Base-by-base conservation (phyloP, 768 basidiomycete species). In the Inosperma sp. region DNA sequence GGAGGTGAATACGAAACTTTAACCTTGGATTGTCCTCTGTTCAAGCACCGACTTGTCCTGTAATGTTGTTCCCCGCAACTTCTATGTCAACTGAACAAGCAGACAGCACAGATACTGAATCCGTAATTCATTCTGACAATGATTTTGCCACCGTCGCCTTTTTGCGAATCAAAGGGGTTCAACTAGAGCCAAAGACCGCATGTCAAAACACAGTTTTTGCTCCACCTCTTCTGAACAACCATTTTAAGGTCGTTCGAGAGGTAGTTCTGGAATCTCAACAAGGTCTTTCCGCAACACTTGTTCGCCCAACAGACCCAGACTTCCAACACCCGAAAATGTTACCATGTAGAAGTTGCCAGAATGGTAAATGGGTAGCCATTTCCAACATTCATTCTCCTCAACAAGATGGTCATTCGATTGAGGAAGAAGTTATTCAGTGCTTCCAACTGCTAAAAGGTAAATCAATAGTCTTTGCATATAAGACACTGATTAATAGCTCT, bases 1-100 rank as follows among this genome's bases (percentile, higher is more conserved):
- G 96, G 96, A 2, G 96, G 96, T 2, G 96, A 99, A 70, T 99
- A 97, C 67, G 96, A 99, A 65, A 90, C 86, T 0, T 72, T 98
- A 51, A 97, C 95, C 1, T 71, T 93, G 10, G 90, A 96, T 57
- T 88, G 87, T 54, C 90, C 94, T 0, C 62, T 95, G 10, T 98
- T 94, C 79, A 89, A 90, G 57, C 76, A 77, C 31, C 74, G 78
- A 8, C 85, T 99, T 29, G 63, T 71, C 6, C 64, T 97, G 84
- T 91, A 58, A 59, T 84, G 59, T n/a, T n/a, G n/a, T 7, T 27
- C 10, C 21, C 37, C 37, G 36, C 47, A 10, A 27, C 7, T 33
- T 44, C 26, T 33, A 29, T 12, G 41, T 17, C 23, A 47, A 22
- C 54, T 35, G 52, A 21, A 56, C 46, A 30, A 17, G 7, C 49